A percentile compares a stretch with the other conserved stretches of the same genome.
Conservation (phyloP, 2,329 filamentous ascomycete genomes). For the Teratosphaeria pseudoeucalypti region DNA sequence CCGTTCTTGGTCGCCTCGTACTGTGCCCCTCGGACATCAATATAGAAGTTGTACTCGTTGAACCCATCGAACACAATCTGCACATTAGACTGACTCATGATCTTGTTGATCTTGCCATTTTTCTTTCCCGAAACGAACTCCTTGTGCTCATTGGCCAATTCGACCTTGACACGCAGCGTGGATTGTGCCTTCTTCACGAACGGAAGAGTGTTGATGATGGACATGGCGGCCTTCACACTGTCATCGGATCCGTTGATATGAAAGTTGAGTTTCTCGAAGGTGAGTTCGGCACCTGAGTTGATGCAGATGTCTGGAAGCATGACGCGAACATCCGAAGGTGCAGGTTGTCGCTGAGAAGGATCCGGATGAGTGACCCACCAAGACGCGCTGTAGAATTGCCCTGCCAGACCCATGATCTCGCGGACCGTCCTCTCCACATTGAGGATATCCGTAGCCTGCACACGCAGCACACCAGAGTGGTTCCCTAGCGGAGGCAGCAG, state of each 20-base stretch:
- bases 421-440: conserved; percentile 91
- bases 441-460: conserved; percentile 86
- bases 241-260: conserved; percentile 93
- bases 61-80: conserved; percentile 99
- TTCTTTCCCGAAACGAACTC: conserved; percentile 99
- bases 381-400: conserved; percentile 93
- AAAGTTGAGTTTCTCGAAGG: conserved; percentile 89
- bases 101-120: conserved; percentile 99
- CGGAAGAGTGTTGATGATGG: conserved; percentile 81
- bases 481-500: conserved; percentile 82
- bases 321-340: conserved; percentile 61
- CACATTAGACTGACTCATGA: conserved; percentile 98
- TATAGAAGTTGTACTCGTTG: conserved; percentile 99
- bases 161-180: conserved; percentile 94
- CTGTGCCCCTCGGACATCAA: conserved; percentile 84
- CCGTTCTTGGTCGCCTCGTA: conserved; percentile 94
- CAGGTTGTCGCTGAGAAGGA: conserved; percentile 50
- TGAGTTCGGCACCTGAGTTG: conserved; percentile 88
- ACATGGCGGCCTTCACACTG: conserved; percentile 88
- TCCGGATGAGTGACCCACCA: conserved; percentile 87
- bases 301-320: conserved; percentile 95
- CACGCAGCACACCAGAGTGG: conserved; percentile 71
- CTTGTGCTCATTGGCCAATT: conserved; percentile 98
- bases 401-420: conserved; percentile 89
- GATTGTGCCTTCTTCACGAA: conserved; percentile 81